Evolutionary conservation across 306 rosid genomes (phyloP).

Genomic region (Citrullus colocynthis): DNA sequence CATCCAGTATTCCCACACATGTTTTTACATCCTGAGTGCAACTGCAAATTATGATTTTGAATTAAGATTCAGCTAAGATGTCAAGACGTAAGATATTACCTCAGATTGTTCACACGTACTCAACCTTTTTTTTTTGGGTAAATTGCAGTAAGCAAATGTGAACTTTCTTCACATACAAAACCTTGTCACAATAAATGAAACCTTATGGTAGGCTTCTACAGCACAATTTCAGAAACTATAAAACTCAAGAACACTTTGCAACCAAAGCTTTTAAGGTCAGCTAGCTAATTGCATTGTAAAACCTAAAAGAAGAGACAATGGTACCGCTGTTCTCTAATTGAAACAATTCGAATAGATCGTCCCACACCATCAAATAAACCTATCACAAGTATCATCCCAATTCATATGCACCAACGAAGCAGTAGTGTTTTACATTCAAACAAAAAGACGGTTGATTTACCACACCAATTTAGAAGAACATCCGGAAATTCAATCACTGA

Average conservation of each 20-base stretch:
- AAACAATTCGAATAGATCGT: background rate
- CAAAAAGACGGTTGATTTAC: background rate
- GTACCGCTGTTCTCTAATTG: background rate
- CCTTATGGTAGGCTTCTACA: background rate
- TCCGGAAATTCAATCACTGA: background rate
- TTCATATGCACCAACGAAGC: background rate
- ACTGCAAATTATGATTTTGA: background rate
- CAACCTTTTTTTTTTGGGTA: background rate
- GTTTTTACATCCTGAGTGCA: background rate
- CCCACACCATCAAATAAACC: background rate
- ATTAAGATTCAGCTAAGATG: background rate
- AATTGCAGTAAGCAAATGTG: background rate
- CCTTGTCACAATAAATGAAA: background rate
- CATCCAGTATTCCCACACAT: background rate
- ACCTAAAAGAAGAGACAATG: background rate
- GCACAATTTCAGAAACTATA: background rate
- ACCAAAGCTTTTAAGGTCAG: background rate
- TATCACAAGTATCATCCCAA: background rate
- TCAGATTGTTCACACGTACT: background rate
- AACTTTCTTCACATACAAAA: background rate
- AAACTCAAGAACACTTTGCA: background rate
- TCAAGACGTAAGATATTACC: background rate
- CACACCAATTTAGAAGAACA: background rate
- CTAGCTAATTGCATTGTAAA: background rate
- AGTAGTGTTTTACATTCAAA: background rate